Conservation (phyloP, 768 basidiomycete species). For the Podaxis carcinomalis region DNA sequence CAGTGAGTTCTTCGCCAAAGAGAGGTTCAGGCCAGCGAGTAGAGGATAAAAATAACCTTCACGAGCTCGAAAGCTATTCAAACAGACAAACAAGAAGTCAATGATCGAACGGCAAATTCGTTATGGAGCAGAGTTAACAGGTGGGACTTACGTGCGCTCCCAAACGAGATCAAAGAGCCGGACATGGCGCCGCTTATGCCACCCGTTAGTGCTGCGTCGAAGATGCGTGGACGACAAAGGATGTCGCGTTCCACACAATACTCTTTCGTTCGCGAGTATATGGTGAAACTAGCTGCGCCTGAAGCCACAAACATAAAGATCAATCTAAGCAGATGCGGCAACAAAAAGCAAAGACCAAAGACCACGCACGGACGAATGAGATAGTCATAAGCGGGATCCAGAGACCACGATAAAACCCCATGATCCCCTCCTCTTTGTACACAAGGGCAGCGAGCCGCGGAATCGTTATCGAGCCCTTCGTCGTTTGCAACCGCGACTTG, state of each 20-base stretch:
- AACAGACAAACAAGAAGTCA: neutral
- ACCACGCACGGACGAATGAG: conserved; percentile 88
- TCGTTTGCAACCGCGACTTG: conserved; percentile 90
- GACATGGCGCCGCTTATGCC: conserved; percentile 84
- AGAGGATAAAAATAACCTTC: conserved; percentile 50
- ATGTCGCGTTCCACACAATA: conserved; percentile 55
- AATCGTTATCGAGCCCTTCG: conserved; percentile 69
- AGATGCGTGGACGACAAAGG: conserved; percentile 51
- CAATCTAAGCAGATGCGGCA: neutral
- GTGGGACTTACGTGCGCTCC: conserved; percentile 74
- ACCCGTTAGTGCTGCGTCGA: conserved; percentile 74
- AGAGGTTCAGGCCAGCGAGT: neutral
- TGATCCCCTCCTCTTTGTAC: conserved; percentile 80
- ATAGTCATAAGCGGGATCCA: conserved; percentile 95
- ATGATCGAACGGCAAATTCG: neutral
- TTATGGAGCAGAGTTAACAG: neutral
- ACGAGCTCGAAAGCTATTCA: conserved; percentile 86
- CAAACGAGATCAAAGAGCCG: conserved; percentile 84
- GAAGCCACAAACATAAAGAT: conserved; percentile 7
- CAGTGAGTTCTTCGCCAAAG: conserved; percentile 4
- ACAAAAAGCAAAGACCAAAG: neutral
- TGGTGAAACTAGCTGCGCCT: conserved; percentile 91
- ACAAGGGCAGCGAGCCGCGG: conserved; percentile 67
- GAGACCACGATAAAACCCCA: conserved; percentile 86
- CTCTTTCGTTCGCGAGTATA: conserved; percentile 84